Conservation (phyloP, 768 basidiomycete species). For the Tulasnella sp. region DNA sequence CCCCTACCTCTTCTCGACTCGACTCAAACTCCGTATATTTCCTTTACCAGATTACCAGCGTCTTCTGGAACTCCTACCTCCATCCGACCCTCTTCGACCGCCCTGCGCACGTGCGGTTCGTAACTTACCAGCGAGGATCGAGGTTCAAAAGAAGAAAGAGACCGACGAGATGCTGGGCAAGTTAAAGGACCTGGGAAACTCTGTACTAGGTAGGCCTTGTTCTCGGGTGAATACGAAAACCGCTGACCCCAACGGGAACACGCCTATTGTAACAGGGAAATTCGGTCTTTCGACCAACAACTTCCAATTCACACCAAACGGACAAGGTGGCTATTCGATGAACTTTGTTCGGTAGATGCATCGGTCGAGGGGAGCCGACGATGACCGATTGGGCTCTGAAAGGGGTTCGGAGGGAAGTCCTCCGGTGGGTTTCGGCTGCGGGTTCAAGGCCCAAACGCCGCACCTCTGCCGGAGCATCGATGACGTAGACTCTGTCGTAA, state of each 20-base stretch:
- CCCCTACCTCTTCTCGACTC: not conserved
- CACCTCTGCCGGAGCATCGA: not conserved
- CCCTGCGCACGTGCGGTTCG: slow-evolving; percentile 41
- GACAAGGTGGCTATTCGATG: slow-evolving; percentile 91
- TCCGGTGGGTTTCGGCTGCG: not conserved
- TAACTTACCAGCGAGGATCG: slow-evolving; percentile 52
- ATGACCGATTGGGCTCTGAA: not conserved
- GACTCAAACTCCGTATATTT: not conserved
- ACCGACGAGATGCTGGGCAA: slow-evolving; percentile 88
- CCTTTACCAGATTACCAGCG: slow-evolving; percentile 57
- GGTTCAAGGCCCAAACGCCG: not conserved
- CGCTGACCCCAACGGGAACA: not conserved
- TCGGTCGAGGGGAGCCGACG: not conserved
- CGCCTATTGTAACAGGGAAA: slow-evolving; percentile 45
- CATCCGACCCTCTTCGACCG: slow-evolving; percentile 38
- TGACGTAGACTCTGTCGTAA: not conserved
- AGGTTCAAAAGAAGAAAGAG: slow-evolving; percentile 71
- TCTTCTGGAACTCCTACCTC: slow-evolving; percentile 52
- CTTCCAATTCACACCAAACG: slow-evolving; percentile 92
- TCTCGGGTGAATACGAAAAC: not conserved
- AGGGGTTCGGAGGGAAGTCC: not conserved
- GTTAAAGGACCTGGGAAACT: slow-evolving; percentile 86
- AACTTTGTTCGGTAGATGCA: slow-evolving; percentile 55
- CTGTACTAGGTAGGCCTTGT: slow-evolving; percentile 53
- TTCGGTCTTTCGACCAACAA: slow-evolving; percentile 94